phyloP scores from a whole-genome alignment of 2,329 filamentous ascomycete genomes.

The Colletotrichum plurivorum region DNA sequence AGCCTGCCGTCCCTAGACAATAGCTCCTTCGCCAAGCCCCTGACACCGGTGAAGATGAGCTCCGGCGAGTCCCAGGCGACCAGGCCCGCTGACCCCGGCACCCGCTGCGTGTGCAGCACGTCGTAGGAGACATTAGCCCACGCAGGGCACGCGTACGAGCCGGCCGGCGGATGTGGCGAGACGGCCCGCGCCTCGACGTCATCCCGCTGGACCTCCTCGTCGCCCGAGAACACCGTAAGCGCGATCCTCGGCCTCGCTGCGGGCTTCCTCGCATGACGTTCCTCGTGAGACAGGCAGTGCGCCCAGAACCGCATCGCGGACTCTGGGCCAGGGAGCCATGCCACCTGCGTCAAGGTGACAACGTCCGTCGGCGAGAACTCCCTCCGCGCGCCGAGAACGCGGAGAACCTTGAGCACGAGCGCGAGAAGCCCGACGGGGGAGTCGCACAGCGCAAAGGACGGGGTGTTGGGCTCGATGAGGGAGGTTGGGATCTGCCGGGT shows the following conservation, averaged over 20 bases:
- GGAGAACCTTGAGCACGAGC: slow-evolving; percentile 64
- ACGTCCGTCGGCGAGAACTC: slow-evolving; percentile 66
- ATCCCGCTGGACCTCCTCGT: slow-evolving; percentile 39
- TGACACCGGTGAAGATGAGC: slow-evolving; percentile 58
- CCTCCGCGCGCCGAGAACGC: slow-evolving; percentile 55
- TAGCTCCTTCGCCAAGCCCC: slow-evolving; percentile 57
- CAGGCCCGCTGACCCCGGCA: slow-evolving; percentile 57
- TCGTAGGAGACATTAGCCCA: slow-evolving; percentile 63
- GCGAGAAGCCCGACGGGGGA: slow-evolving; percentile 72
- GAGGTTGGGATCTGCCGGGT: slow-evolving; percentile 48
- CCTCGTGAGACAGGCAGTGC: slow-evolving; percentile 55
- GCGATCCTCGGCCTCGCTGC: slow-evolving; percentile 55
- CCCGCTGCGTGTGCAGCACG: slow-evolving; percentile 58
- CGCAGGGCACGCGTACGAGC: slow-evolving; percentile 60
- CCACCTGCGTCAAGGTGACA: slow-evolving; percentile 72
- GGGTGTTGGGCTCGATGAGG: slow-evolving; percentile 65
- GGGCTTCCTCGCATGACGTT: slow-evolving; percentile 42
- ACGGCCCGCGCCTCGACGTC: slow-evolving; percentile 41
- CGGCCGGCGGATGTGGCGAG: slow-evolving; percentile 44
- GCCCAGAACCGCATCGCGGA: slow-evolving; percentile 71
- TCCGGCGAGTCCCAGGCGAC: slow-evolving; percentile 65
- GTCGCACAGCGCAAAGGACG: slow-evolving; percentile 73
- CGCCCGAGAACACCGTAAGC: slow-evolving; percentile 63
- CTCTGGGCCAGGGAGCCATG: slow-evolving; percentile 78
- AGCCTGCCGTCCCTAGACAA: slow-evolving; percentile 56